Base-by-base conservation (phyloP, 148 eudicot species). In the Drosera capensis region DNA sequence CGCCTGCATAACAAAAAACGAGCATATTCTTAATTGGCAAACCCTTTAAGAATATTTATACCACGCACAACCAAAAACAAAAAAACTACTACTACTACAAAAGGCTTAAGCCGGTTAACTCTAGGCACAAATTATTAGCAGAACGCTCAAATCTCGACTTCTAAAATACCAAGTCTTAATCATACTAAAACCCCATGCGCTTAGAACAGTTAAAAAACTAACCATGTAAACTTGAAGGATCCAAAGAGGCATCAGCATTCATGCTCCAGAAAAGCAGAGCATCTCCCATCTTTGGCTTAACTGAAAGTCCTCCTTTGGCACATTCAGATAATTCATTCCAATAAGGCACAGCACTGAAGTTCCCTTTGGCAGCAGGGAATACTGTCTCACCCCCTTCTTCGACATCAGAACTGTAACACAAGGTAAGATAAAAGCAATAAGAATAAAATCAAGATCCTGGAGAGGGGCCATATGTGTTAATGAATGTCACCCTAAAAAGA, bases 311-410 rank as follows among this genome's bases (percentile, higher is more conserved):
- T 56, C 56, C 74, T 64, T 87, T 77, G 25, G 79, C 94, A 62
- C 96, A 87, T 72, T 78, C 63, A 58, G 97, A 88, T 43, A 80
- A 58, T 71, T 88, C 82, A 50, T 88, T 71, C 92, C 92, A 88
- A 60, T 71, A 77, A 42, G 96, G 92, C 4, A 83, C 79, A 20
- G 72, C 60, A 59, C 81, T 77, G 53, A 53, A 21, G 54, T 83
- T 83, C 55, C 83, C 94, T 65, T 72, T 74, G 47, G 96, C 94
- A 52, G 57, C 30, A 46, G 96, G 96, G 62, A 80, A 88, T 16
- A 88, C 92, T 1, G 94, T 88, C 58, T 88, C 96, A 49, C 96
- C 96, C 44, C 96, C 96, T 70, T 77, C 80, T 67, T 88, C 96
- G 61, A 80, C 96, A 60, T 83, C 96, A 53, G 96, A 77, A 39